Evolutionary conservation across 2,329 filamentous ascomycete genomes (phyloP).

Genomic region (Penicillium crustosum): DNA sequence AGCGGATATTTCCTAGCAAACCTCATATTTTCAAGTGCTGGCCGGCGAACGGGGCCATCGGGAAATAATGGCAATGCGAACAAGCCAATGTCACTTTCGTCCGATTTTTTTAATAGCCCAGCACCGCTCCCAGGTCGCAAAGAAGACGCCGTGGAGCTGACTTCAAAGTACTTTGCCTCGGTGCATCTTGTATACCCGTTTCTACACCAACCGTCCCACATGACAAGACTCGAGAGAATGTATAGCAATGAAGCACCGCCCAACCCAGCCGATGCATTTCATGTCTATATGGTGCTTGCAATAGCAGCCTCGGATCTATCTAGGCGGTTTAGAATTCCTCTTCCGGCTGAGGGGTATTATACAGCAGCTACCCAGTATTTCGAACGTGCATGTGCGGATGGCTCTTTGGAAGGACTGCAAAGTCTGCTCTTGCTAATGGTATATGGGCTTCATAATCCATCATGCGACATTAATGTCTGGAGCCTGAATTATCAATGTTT

Average conservation of each 20-base stretch:
- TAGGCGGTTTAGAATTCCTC: constrained; percentile 43
- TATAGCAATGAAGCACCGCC: constrained; percentile 33
- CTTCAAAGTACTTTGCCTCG: constrained; percentile 50
- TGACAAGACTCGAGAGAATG: constrained; percentile 35
- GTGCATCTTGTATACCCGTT: constrained; percentile 54
- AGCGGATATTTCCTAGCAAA: constrained; percentile 57
- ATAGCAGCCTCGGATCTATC: constrained; percentile 51
- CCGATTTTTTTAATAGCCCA: constrained; percentile 31
- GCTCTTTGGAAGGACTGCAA: constrained; percentile 52
- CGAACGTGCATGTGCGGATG: constrained; percentile 50
- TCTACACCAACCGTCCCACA: constrained; percentile 48
- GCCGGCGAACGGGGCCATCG: constrained; percentile 22
- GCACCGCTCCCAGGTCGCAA: constrained; percentile 30
- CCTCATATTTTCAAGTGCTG: constrained; percentile 47
- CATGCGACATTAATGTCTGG: constrained; percentile 53
- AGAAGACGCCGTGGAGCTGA: constrained; percentile 45
- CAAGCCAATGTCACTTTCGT: constrained; percentile 25
- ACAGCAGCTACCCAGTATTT: constrained; percentile 50
- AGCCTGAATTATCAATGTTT: constrained; percentile 58
- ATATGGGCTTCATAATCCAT: constrained; percentile 54
- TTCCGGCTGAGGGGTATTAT: constrained; percentile 53
- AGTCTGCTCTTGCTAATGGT: constrained; percentile 47
- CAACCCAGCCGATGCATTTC: constrained; percentile 43
- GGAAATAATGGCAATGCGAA: constrained; percentile 2
- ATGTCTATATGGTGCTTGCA: constrained; percentile 56